A percentile compares a stretch with the other conserved stretches of the same genome.
Conservation (phyloP, 345 rosid species). For the Jatropha curcas region DNA sequence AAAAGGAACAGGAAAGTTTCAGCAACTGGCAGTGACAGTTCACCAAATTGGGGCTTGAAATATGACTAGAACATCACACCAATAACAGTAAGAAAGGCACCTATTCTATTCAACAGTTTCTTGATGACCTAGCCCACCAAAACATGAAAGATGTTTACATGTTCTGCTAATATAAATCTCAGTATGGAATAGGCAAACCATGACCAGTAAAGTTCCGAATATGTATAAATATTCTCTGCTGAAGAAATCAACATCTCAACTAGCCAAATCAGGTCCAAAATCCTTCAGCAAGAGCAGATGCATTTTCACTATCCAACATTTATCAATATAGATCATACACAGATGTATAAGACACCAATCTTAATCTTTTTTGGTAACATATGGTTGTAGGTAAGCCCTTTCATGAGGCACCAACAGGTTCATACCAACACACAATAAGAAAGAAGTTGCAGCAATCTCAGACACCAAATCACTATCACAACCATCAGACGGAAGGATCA, state of each 20-base stretch:
- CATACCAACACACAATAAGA: no score
- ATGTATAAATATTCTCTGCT: not conserved
- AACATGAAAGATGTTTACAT: not conserved
- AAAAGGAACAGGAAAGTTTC: no score
- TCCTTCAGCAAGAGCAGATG: not conserved
- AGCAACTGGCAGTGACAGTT: no score
- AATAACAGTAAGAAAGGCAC: not conserved
- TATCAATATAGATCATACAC: not conserved
- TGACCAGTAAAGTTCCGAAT: not conserved
- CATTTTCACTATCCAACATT: not conserved
- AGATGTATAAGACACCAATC: not conserved
- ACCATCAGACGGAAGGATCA: no score
- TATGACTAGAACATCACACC: no score
- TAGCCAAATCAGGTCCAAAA: not conserved
- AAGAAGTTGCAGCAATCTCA: no score
- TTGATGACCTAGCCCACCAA: not conserved
- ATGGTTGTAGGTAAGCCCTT: not conserved
- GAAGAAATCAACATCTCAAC: not conserved
- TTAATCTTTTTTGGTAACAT: no score
- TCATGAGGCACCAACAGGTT: not conserved
- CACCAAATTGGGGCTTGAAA: no score
- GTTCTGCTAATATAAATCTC: not conserved
- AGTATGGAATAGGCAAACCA: not conserved
- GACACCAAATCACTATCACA: no score
- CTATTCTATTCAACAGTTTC: not conserved